Conservation (phyloP, 2,329 filamentous ascomycete genomes). For the Fusarium nelsonii region DNA sequence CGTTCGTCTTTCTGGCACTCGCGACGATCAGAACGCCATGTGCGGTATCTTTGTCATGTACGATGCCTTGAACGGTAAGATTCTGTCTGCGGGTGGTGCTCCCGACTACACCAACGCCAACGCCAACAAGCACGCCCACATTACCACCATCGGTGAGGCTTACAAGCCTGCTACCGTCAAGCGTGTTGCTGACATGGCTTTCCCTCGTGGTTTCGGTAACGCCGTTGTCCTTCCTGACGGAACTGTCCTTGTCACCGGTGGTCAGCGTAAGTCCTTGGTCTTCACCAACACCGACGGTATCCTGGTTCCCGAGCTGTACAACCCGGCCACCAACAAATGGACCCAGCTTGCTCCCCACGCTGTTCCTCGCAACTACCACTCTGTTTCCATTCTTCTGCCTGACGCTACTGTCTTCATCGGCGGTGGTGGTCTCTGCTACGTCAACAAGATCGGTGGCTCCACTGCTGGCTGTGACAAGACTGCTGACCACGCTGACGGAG, state of each 20-base stretch:
- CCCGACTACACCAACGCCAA: constrained; percentile 57
- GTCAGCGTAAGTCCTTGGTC: constrained; percentile 55
- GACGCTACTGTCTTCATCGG: constrained; percentile 64
- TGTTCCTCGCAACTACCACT: constrained; percentile 64
- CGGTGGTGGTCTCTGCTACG: constrained; percentile 65
- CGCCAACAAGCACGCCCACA: constrained; percentile 58
- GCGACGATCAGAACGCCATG: constrained; percentile 62
- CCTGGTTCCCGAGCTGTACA: constrained; percentile 60
- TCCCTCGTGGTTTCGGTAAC: constrained; percentile 58
- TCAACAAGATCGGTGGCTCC: constrained; percentile 47
- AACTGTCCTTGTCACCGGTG: constrained; percentile 55
- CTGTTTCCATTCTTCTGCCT: constrained; percentile 60
- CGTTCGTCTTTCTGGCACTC: constrained; percentile 15
- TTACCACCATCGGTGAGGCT: constrained; percentile 59
- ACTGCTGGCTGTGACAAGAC: constrained; percentile 46
- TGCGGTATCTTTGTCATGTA: constrained; percentile 67
- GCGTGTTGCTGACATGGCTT: constrained; percentile 50
- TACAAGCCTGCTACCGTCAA: constrained; percentile 32
- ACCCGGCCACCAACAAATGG: constrained; percentile 58
- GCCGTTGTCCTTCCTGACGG: constrained; percentile 61
- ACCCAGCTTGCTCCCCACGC: constrained; percentile 53
- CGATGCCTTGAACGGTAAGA: constrained; percentile 68
- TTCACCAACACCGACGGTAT: constrained; percentile 60
- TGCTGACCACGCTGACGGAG: constrained; percentile 65
- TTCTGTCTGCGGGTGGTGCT: constrained; percentile 63